phyloP scores from a whole-genome alignment of 441 rosid genomes.

The Manihot esculenta region DNA sequence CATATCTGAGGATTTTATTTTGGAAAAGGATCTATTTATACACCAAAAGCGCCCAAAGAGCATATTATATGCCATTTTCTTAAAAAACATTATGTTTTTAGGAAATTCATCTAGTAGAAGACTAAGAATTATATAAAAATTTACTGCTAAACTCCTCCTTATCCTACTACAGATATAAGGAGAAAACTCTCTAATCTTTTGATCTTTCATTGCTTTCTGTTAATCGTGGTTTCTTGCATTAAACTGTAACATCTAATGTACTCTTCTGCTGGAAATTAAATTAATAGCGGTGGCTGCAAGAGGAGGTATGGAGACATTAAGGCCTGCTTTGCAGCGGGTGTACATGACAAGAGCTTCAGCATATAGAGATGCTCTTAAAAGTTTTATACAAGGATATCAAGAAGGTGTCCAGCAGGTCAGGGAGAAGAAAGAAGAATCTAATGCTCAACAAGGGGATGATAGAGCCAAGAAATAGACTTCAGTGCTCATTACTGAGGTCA shows the following conservation, averaged over 20 bases:
- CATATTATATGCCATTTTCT: background rate
- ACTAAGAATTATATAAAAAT: background rate
- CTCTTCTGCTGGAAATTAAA: constrained; percentile 19
- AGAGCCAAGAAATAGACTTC: constrained; percentile 39
- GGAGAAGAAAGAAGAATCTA: constrained; percentile 55
- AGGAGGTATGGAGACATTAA: constrained; percentile 87
- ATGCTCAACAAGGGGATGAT: constrained; percentile 38
- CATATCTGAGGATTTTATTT: background rate
- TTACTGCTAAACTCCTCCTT: background rate
- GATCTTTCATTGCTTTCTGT: background rate
- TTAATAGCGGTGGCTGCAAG: constrained; percentile 76
- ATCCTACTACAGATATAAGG: background rate
- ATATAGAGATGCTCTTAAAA: constrained; percentile 73
- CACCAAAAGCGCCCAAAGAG: background rate
- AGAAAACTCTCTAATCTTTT: background rate
- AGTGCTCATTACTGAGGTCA: constrained; percentile 15
- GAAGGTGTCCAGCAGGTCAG: constrained; percentile 74
- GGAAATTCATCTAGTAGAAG: background rate
- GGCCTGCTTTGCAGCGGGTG: constrained; percentile 81
- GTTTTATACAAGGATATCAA: constrained; percentile 78
- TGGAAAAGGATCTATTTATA: background rate
- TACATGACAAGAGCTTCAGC: constrained; percentile 89
- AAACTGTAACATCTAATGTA: constrained; percentile 11
- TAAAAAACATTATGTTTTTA: background rate
- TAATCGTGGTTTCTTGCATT: constrained; percentile 9